Percentiles rank a stretch among this genome's conserved stretches.
Conservation (phyloP, 2,329 filamentous ascomycete genomes). For the Paraphaeosphaeria minitans region DNA sequence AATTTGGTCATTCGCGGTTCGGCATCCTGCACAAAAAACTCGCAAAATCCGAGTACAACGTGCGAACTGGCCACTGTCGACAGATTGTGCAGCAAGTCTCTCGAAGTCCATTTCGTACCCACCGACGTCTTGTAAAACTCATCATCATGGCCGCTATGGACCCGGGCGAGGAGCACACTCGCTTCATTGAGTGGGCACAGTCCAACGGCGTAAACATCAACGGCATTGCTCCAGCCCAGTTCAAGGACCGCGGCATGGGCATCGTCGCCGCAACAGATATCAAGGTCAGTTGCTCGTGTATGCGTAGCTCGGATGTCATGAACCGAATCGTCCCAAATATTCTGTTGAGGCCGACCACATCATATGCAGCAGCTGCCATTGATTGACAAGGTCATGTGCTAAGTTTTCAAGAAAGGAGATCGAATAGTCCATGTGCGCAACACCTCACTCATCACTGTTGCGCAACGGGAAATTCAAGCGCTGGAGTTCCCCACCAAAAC, state of each 20-base stretch:
- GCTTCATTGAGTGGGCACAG: slow-evolving; percentile 71
- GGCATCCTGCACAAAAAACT: background rate
- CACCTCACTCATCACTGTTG: slow-evolving; percentile 66
- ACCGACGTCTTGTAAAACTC: background rate
- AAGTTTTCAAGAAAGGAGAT: slow-evolving; percentile 59
- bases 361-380: background rate
- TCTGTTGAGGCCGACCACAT: background rate
- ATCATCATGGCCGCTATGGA: slow-evolving; percentile 37
- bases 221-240: slow-evolving; percentile 68
- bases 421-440: slow-evolving; percentile 68
- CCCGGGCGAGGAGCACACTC: slow-evolving; percentile 50
- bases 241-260: slow-evolving; percentile 77
- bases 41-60: background rate
- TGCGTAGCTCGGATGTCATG: background rate
- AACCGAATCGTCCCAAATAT: background rate
- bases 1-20: background rate
- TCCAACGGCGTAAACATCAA: slow-evolving; percentile 68
- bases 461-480: slow-evolving; percentile 58
- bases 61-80: background rate
- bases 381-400: slow-evolving; percentile 9
- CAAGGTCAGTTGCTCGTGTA: slow-evolving; percentile 55
- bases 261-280: slow-evolving; percentile 72
- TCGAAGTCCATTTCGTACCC: background rate
- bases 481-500: slow-evolving; percentile 58
- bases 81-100: background rate